Conservation (phyloP, 768 basidiomycete species). For the Suillus ampliporus region DNA sequence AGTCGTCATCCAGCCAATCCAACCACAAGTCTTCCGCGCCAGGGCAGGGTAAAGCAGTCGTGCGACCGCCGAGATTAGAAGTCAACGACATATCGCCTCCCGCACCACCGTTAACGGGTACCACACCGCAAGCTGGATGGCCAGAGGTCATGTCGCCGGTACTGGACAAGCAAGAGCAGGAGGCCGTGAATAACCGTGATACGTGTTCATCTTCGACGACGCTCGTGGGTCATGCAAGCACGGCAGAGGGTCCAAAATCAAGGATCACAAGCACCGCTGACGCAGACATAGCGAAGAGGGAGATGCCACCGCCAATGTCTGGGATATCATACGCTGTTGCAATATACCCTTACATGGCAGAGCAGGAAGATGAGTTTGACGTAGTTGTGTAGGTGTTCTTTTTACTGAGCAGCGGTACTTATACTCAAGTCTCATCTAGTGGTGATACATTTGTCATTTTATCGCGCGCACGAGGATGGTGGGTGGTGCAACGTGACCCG, state of each 20-base stretch:
- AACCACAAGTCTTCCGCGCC: conserved; percentile 32
- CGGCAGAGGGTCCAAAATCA: conserved; percentile 28
- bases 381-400: conserved; percentile 81
- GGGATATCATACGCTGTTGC: conserved; percentile 94
- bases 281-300: conserved; percentile 43
- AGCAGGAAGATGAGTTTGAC: conserved; percentile 98
- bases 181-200: conserved; percentile 44
- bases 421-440: conserved; percentile 43
- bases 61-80: conserved; percentile 72
- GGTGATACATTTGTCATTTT: conserved; percentile 94
- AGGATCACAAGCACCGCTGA: conserved; percentile 31
- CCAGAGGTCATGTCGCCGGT: conserved; percentile 73
- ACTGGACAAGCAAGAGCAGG: conserved; percentile 53
- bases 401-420: background rate
- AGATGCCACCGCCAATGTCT: conserved; percentile 48
- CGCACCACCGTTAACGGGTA: conserved; percentile 58
- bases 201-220: conserved; percentile 39
- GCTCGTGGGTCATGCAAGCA: conserved; percentile 37
- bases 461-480: conserved; percentile 97
- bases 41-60: conserved; percentile 40
- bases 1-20: conserved; percentile 26
- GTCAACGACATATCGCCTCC: conserved; percentile 64
- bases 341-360: conserved; percentile 98
- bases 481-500: conserved; percentile 96
- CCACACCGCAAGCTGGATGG: conserved; percentile 77